phyloP scores from a whole-genome alignment of 305 asterid genomes.

The Solanum hybrid region DNA sequence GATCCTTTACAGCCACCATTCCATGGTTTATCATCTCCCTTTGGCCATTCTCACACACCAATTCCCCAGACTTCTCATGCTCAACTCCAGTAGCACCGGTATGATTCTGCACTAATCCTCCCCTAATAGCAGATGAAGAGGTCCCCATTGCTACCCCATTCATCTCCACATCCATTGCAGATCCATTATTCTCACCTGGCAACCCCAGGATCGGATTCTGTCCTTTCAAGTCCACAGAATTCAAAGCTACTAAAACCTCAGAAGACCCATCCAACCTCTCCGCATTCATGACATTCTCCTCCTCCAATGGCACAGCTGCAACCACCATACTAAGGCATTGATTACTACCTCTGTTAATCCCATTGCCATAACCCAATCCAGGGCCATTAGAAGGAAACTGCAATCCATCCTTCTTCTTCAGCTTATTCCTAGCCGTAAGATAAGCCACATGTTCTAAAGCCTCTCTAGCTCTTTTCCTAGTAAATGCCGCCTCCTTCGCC shows the following conservation, averaged over 20 bases:
- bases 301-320: slow-evolving; percentile 15
- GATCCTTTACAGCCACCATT: slow-evolving; percentile 14
- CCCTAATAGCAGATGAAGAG: slow-evolving; percentile 7
- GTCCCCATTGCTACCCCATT: slow-evolving; percentile 6
- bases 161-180: slow-evolving; percentile 37
- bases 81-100: slow-evolving; percentile 8
- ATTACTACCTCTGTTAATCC: slow-evolving; percentile 11
- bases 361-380: neutral
- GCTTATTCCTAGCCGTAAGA: slow-evolving; percentile 45
- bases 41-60: slow-evolving; percentile 9
- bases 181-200: slow-evolving; percentile 14
- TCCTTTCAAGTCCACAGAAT: slow-evolving; percentile 51
- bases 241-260: slow-evolving; percentile 47
- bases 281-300: slow-evolving; percentile 7
- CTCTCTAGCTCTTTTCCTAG: slow-evolving; percentile 70
- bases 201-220: slow-evolving; percentile 16
- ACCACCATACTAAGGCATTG: slow-evolving; percentile 10
- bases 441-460: slow-evolving; percentile 51
- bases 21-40: slow-evolving; percentile 13
- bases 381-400: neutral
- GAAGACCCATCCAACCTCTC: slow-evolving; percentile 32
- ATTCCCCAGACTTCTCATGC: slow-evolving; percentile 10
- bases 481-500: slow-evolving; percentile 57
- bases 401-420: slow-evolving; percentile 27
- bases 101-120: slow-evolving; percentile 3